These are phyloP conservation scores for Fusarium miscanthi DNA, from an alignment of 2,329 filamentous ascomycete genomes.

Conservation along the genomic window DNA sequence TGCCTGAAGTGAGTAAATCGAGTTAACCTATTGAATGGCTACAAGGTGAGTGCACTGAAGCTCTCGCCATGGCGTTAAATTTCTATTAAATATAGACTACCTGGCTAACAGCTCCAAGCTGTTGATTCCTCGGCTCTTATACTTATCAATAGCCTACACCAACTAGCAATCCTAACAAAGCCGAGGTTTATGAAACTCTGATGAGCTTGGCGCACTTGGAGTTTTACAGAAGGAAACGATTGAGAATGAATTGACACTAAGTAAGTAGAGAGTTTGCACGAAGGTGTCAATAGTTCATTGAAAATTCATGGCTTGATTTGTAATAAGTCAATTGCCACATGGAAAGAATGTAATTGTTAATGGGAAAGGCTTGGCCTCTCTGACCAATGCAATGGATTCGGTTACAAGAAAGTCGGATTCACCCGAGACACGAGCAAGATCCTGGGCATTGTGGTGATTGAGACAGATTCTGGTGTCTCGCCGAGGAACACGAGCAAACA, in stretches of 20 bases:
- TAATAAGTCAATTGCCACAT: conserved; percentile 27
- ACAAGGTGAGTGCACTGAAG: background rate
- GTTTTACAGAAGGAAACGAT: background rate
- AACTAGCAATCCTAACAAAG: background rate
- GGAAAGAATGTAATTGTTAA: conserved; percentile 12
- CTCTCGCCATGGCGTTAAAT: conserved; percentile 5
- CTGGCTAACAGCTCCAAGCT: background rate
- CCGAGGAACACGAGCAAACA: background rate
- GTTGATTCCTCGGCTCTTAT: background rate
- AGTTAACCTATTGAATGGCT: conserved; percentile 1
- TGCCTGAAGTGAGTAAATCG: background rate
- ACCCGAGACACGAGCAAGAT: background rate
- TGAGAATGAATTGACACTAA: conserved; percentile 5
- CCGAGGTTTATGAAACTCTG: background rate
- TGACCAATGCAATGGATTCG: background rate
- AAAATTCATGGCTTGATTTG: conserved; percentile 11
- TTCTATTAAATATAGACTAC: background rate
- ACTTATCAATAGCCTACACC: background rate
- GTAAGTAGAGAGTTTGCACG: conserved; percentile 1
- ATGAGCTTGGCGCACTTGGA: background rate
- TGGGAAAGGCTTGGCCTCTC: background rate
- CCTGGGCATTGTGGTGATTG: conserved; percentile 6
- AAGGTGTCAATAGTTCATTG: background rate
- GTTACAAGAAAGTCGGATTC: background rate
- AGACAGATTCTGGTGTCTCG: conserved; percentile 16